Evolutionary conservation across 768 basidiomycete species (phyloP).

Genomic region (Mycena vulgaris): DNA sequence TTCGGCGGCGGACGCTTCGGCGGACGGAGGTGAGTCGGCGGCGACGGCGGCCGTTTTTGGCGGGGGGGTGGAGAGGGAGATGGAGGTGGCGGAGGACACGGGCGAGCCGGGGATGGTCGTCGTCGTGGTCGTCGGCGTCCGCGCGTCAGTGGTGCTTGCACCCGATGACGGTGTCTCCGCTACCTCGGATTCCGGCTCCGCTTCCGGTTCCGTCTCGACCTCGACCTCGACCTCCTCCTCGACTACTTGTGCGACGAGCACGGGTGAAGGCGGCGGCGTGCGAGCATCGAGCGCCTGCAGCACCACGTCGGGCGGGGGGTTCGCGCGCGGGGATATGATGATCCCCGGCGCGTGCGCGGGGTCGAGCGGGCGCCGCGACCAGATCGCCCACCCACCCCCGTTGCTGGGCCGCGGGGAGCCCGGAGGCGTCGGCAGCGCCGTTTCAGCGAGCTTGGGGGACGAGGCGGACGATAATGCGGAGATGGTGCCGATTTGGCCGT

Average conservation of each 20-base stretch:
- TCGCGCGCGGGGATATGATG: conserved; percentile 77
- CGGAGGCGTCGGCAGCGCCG: background rate
- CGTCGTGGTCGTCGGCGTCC: conserved; percentile 56
- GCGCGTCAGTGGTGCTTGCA: conserved; percentile 60
- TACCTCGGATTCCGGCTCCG: background rate
- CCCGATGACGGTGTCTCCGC: conserved; percentile 21
- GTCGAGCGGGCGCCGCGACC: conserved; percentile 79
- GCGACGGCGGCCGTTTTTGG: background rate
- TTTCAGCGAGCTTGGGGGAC: background rate
- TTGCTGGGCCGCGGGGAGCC: background rate
- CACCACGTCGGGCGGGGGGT: conserved; percentile 73
- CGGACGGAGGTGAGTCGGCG: conserved; percentile 20
- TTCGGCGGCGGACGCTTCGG: conserved; percentile 34
- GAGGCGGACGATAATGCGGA: conserved; percentile 14
- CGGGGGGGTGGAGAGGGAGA: background rate
- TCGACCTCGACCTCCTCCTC: background rate
- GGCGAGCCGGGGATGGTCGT: conserved; percentile 72
- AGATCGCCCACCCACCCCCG: conserved; percentile 69
- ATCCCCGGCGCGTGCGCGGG: conserved; percentile 77
- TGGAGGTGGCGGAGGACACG: conserved; percentile 59
- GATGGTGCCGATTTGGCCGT: background rate
- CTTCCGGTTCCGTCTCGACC: background rate
- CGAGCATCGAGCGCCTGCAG: conserved; percentile 67
- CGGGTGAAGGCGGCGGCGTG: conserved; percentile 59
- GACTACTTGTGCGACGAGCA: background rate